phyloP scores from a whole-genome alignment of 2,329 filamentous ascomycete species.

The Botrytis galanthina region DNA sequence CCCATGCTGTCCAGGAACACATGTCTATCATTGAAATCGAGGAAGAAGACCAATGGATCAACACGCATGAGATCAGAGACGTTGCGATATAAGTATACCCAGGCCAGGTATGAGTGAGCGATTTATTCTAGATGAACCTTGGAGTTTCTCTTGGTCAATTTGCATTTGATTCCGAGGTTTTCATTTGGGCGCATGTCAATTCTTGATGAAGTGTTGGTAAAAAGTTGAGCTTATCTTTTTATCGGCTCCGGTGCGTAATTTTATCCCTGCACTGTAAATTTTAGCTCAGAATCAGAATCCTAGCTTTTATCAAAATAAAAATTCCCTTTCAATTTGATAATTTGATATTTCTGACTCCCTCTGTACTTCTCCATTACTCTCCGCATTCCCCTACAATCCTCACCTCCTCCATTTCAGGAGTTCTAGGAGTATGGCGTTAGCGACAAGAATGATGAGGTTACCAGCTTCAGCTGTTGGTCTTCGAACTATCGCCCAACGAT shows the following conservation, averaged over 20 bases:
- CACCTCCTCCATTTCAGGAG: slow-evolving; percentile 9
- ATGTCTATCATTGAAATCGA: background rate
- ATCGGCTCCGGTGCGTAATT: slow-evolving; percentile 9
- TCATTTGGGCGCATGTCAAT: background rate
- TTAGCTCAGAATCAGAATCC: slow-evolving; percentile 10
- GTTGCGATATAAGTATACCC: background rate
- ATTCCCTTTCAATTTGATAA: slow-evolving; percentile 4
- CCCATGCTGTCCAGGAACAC: background rate
- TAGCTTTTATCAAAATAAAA: slow-evolving; percentile 22
- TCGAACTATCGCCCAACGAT: slow-evolving; percentile 31
- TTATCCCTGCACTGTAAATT: slow-evolving; percentile 7
- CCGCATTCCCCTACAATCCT: background rate
- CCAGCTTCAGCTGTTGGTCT: slow-evolving; percentile 36
- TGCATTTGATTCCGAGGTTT: background rate
- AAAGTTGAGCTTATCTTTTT: slow-evolving; percentile 10
- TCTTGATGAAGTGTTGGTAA: background rate
- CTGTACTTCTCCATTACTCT: background rate
- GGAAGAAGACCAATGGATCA: background rate
- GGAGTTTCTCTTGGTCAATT: background rate
- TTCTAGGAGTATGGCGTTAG: slow-evolving; percentile 36
- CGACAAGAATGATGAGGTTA: slow-evolving; percentile 37
- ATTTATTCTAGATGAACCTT: background rate
- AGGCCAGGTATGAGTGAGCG: background rate
- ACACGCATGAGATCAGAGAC: background rate
- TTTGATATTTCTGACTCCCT: background rate